phyloP scores from a whole-genome alignment of 176 grass and related monocot species.

The Musa itinerans region DNA sequence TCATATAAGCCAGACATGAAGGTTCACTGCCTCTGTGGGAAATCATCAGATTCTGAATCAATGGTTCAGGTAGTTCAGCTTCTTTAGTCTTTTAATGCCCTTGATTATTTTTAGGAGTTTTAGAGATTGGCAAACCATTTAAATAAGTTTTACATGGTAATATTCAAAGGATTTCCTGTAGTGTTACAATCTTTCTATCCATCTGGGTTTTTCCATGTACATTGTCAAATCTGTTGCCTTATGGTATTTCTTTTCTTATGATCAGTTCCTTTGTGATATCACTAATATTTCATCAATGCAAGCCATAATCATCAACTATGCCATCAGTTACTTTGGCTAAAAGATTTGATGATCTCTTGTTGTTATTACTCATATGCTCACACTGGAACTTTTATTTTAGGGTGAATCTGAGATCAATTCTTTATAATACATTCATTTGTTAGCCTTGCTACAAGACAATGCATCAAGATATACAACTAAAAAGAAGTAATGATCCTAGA shows the following conservation, averaged over 20 bases:
- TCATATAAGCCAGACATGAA: conserved; percentile 37
- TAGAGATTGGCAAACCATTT: neutral
- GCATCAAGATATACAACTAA: neutral
- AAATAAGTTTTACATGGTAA: neutral
- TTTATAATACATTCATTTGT: too few relatives aligned
- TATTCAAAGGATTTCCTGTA: neutral
- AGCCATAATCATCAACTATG: neutral
- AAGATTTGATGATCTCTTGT: neutral
- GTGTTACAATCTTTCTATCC: neutral
- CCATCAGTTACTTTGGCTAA: neutral
- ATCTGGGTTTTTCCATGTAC: neutral
- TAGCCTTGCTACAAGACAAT: neutral
- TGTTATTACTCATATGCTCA: neutral
- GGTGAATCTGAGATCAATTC: neutral
- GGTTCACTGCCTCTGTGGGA: conserved; percentile 64
- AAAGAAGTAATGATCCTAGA: neutral
- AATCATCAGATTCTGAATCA: conserved; percentile 27
- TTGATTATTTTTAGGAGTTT: neutral
- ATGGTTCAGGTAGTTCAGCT: conserved; percentile 63
- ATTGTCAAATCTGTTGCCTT: neutral
- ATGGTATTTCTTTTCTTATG: neutral
- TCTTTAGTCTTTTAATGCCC: conserved; percentile 13
- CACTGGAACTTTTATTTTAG: neutral
- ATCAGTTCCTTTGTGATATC: neutral
- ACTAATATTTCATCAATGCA: neutral